Evolutionary conservation across 768 basidiomycete species (phyloP).

Genomic region (Mycena albidolilacea): DNA sequence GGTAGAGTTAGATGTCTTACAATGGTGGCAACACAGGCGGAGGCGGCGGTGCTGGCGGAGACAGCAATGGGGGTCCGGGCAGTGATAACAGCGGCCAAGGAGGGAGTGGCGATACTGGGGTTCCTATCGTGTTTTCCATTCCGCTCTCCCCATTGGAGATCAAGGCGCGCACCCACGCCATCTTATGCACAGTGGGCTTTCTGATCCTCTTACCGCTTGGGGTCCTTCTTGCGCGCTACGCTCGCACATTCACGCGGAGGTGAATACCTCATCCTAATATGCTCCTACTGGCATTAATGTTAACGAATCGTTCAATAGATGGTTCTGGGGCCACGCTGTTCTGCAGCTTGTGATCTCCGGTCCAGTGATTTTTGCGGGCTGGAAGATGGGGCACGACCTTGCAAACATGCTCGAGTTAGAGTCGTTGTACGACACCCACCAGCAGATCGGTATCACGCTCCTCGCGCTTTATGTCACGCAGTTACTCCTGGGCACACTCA

Average conservation of each 20-base stretch:
- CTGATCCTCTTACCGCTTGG: slow-evolving; percentile 72
- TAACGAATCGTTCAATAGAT: slow-evolving; percentile 48
- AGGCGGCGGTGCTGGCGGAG: neutral
- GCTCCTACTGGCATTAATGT: neutral
- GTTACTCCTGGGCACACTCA: slow-evolving; percentile 61
- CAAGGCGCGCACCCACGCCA: slow-evolving; percentile 62
- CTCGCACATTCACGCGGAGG: slow-evolving; percentile 64
- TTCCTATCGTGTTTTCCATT: neutral
- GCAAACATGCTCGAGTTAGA: slow-evolving; percentile 48
- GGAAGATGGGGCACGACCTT: slow-evolving; percentile 58
- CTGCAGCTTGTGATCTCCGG: slow-evolving; percentile 66
- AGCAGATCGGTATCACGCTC: slow-evolving; percentile 68
- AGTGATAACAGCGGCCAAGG: neutral
- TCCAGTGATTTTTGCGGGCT: slow-evolving; percentile 69
- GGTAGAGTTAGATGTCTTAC: neutral
- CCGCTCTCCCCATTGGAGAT: slow-evolving; percentile 50
- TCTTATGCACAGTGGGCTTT: slow-evolving; percentile 67
- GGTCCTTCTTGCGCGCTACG: slow-evolving; percentile 68
- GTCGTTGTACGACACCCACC: slow-evolving; percentile 60
- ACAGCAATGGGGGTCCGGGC: neutral
- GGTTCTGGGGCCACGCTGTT: slow-evolving; percentile 65
- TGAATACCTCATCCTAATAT: slow-evolving; percentile 46
- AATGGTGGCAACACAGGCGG: neutral
- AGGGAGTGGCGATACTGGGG: neutral
- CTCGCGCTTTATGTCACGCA: slow-evolving; percentile 70